Evolutionary conservation across 1,284 basidiomycete species (phyloP).

Genomic region (Pascua guehoae): DNA sequence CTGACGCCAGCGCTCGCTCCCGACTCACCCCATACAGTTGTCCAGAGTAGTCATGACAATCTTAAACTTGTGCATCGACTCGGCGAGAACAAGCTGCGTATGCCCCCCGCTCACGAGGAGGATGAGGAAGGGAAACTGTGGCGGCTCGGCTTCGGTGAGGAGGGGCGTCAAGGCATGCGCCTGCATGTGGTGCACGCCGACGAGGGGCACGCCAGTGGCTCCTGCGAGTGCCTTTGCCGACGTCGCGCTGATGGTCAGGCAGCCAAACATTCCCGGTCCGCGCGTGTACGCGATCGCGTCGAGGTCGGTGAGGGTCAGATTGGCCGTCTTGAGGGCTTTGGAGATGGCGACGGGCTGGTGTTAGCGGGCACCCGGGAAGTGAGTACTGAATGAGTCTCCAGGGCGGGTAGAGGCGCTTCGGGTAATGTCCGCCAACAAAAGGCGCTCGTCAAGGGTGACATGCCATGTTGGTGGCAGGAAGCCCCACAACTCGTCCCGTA

Average conservation of each 20-base stretch:
- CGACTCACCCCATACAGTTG: constrained; percentile 63
- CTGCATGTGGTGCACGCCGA: constrained; percentile 97
- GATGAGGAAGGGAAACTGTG: constrained; percentile 78
- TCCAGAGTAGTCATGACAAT: constrained; percentile 74
- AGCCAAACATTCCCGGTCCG: constrained; percentile 81
- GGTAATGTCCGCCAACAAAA: too few species aligned
- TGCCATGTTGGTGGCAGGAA: too few species aligned
- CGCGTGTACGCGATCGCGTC: constrained; percentile 87
- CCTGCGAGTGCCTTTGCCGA: constrained; percentile 78
- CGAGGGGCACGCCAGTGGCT: constrained; percentile 67
- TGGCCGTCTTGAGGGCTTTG: constrained; percentile 64
- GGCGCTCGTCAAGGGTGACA: too few species aligned
- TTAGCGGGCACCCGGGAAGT: not conserved
- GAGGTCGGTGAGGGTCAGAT: constrained; percentile 59
- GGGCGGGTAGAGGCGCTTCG: too few species aligned
- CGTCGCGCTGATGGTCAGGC: constrained; percentile 69
- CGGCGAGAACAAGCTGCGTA: constrained; percentile 75
- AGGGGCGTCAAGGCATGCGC: constrained; percentile 84
- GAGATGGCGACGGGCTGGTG: constrained; percentile 68
- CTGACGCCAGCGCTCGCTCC: too few species aligned
- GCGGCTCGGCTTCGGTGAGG: constrained; percentile 60
- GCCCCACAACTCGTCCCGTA: too few species aligned
- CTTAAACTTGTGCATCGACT: constrained; percentile 58
- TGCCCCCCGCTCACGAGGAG: constrained; percentile 87
- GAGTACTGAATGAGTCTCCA: too few species aligned